phyloP scores from a whole-genome alignment of 345 rosid genomes.

The Populus davidiana region DNA sequence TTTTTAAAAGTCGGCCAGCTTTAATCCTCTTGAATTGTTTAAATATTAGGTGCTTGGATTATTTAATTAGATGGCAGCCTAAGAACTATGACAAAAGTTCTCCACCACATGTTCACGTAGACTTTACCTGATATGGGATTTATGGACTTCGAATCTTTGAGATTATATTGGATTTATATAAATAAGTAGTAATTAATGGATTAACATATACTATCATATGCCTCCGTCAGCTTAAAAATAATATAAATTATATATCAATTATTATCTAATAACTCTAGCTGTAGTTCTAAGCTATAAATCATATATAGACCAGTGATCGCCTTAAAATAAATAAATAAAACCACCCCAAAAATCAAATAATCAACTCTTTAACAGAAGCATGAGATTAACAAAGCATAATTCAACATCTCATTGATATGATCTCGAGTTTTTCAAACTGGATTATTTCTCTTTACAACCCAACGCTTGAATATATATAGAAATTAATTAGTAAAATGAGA shows the following conservation, averaged over 20 bases:
- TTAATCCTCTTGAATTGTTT: background rate
- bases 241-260: no score
- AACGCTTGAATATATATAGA: no score
- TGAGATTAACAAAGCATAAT: no score
- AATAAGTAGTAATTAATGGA: background rate
- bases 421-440: no score
- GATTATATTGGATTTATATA: background rate
- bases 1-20: background rate
- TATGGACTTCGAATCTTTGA: background rate
- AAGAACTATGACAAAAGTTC: background rate
- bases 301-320: background rate
- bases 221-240: no score
- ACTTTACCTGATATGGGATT: background rate
- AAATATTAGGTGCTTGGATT: no score
- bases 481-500: no score
- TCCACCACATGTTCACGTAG: background rate
- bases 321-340: no score
- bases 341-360: background rate
- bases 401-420: no score
- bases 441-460: no score
- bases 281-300: no score
- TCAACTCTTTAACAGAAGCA: background rate
- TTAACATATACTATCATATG: background rate
- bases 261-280: no score
- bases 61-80: background rate